Base-by-base conservation (phyloP, 129 eudicot genomes). In the Escallonia rubra region DNA sequence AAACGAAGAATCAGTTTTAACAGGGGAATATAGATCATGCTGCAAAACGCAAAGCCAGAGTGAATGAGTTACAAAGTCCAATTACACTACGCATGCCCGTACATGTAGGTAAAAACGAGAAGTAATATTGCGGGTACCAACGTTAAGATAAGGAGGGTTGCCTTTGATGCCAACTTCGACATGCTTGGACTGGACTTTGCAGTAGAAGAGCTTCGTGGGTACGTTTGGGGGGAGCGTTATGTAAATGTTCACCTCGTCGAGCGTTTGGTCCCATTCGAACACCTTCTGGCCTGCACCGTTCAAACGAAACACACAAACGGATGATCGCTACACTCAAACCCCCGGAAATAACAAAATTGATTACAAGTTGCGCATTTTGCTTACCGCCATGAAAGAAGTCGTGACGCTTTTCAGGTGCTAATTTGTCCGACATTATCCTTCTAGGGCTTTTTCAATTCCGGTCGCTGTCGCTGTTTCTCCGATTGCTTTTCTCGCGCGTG, bases 191-290 rank as follows among this genome's bases (percentile, higher is more conserved):
- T 71, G 86, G 72, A 93, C 78, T 68, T 84, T 89, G 80, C 96
- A 82, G 73, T 86, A 63, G 67, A 93, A 84, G 4, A 83, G 68
- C 75, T 89, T 84, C n/a, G 78, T 82, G 2, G 90, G 96, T 43
- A 89, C 96, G 62, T 81, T 85, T 53, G 81, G 80, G 7, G 96
- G 98, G 64, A 93, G 81, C 41, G 58, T 72, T 51, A 93, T 89
- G 85, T 89, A 89, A 73, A 93, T 84, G 59, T 93, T 93, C 56
- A 93, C 95, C 80, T 93, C 99, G 38, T 93, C 96, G 57, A 93
- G 82, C 39, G 99, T 93, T 81, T 89, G 99, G 59, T 93, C 99
- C 96, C 96, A 89, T 49, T 93, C 96, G 43, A 93, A 93, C 13
- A 93, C 95, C 76, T 89, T 86, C 83, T 86, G 92, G 79, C 82